Evolutionary conservation across 345 rosid species (phyloP).

Genomic region (Citrus inodora): DNA sequence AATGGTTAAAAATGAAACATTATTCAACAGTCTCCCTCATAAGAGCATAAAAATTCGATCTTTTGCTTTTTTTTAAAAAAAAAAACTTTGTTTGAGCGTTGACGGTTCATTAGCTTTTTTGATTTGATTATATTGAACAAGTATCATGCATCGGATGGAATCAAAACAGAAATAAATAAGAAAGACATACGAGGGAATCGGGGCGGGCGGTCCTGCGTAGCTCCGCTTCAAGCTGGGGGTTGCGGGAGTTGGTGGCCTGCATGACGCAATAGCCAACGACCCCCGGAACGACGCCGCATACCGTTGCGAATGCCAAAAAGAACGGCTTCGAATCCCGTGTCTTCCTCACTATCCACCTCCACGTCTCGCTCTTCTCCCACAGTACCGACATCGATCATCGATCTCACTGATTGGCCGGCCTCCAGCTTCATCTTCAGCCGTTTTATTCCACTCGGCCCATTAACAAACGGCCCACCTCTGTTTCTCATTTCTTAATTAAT

Average conservation of each 20-base stretch:
- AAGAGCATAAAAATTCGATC: background rate
- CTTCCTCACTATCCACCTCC: conserved; percentile 80
- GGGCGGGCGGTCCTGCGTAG: conserved; percentile 82
- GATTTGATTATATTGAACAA: background rate
- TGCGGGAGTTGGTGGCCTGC: conserved; percentile 74
- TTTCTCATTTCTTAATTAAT: no score
- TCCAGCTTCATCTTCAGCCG: no score
- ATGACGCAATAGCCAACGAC: conserved; percentile 83
- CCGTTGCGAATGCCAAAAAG: conserved; percentile 83
- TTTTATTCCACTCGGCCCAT: no score
- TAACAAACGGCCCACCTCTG: no score
- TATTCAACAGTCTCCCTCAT: background rate
- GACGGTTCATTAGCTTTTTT: background rate
- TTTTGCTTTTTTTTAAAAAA: background rate
- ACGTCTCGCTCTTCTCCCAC: conserved; percentile 66
- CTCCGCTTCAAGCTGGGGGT: conserved; percentile 74
- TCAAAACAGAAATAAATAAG: background rate
- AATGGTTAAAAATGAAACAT: background rate
- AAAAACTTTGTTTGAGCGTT: background rate
- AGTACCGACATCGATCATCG: conserved; percentile 42
- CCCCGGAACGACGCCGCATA: conserved; percentile 90
- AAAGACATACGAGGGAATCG: conserved; percentile 57
- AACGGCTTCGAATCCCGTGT: conserved; percentile 83
- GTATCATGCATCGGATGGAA: background rate
- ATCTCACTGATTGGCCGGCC: no score